Percentiles rank a stretch among this genome's conserved stretches.
Conservation (phyloP, 2,329 filamentous ascomycete species). For the Colletotrichum spaethianum region DNA sequence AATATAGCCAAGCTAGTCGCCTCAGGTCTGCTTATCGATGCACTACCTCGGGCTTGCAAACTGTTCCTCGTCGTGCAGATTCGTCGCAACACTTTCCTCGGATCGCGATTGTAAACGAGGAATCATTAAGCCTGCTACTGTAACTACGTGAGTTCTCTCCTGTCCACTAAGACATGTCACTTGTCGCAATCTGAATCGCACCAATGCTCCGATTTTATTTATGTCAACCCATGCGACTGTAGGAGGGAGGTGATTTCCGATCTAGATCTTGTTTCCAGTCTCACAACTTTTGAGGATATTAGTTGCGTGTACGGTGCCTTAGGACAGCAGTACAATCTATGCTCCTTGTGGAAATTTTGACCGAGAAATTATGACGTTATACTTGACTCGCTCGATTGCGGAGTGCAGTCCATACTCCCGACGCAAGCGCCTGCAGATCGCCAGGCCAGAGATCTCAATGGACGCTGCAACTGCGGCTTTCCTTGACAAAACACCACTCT, state of each 20-base stretch:
- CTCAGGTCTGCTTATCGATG: neutral
- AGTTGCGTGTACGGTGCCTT: neutral
- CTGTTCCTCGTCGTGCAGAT: too few relatives aligned
- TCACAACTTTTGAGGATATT: too few relatives aligned
- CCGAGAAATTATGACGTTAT: neutral
- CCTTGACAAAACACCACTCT: slow-evolving; percentile 1
- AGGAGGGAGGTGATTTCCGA: neutral
- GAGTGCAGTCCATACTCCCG: neutral
- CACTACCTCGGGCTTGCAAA: neutral
- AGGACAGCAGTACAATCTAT: neutral
- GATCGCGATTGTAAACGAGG: neutral
- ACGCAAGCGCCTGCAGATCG: neutral
- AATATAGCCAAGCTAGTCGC: neutral
- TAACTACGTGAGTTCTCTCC: too few relatives aligned
- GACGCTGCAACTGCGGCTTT: neutral
- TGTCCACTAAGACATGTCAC: neutral
- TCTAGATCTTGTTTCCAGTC: neutral
- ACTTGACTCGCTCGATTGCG: neutral
- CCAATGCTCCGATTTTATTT: neutral
- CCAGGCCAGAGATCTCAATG: too few relatives aligned
- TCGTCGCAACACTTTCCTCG: neutral
- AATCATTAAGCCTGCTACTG: neutral
- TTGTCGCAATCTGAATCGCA: neutral
- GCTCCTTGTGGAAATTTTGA: neutral
- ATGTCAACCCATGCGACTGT: neutral